These are phyloP conservation scores for Kitagawia praeruptora DNA, from an alignment of 129 eudicot species.

Conservation along the genomic window DNA sequence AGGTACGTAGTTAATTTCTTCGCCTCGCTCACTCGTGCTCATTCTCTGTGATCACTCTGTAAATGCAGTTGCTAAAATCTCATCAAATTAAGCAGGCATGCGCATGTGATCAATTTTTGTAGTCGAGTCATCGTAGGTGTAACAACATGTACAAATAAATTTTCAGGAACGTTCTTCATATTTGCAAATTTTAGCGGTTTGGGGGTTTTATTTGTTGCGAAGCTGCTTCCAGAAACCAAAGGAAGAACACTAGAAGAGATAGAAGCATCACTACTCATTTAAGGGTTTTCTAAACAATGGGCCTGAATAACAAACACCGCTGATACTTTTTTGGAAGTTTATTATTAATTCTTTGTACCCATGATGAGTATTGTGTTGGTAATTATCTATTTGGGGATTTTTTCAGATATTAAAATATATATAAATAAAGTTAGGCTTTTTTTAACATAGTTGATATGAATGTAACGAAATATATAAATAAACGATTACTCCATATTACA, in stretches of 20 bases:
- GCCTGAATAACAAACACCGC: no score
- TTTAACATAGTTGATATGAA: no score
- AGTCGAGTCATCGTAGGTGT: neutral
- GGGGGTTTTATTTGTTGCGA: constrained; percentile 21
- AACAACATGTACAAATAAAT: neutral
- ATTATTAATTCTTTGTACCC: no score
- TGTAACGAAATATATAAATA: no score
- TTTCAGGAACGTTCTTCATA: constrained; percentile 33
- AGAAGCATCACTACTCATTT: constrained; percentile 28
- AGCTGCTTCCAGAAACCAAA: constrained; percentile 65
- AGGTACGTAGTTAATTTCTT: constrained; percentile 5
- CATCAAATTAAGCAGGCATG: no score
- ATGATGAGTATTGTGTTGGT: no score
- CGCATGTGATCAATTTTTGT: neutral
- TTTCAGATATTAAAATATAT: no score
- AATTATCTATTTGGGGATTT: no score
- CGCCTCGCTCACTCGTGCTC: neutral
- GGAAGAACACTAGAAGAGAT: constrained; percentile 68
- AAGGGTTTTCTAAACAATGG: neutral
- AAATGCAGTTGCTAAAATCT: neutral
- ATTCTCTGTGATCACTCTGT: neutral
- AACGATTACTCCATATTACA: no score
- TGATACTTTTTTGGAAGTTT: no score
- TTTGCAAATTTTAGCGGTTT: constrained; percentile 18
- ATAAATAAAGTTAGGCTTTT: no score